These are phyloP conservation scores for Pontederia crassipes DNA, from an alignment of 176 grass and related monocot species.

Conservation along the genomic window DNA sequence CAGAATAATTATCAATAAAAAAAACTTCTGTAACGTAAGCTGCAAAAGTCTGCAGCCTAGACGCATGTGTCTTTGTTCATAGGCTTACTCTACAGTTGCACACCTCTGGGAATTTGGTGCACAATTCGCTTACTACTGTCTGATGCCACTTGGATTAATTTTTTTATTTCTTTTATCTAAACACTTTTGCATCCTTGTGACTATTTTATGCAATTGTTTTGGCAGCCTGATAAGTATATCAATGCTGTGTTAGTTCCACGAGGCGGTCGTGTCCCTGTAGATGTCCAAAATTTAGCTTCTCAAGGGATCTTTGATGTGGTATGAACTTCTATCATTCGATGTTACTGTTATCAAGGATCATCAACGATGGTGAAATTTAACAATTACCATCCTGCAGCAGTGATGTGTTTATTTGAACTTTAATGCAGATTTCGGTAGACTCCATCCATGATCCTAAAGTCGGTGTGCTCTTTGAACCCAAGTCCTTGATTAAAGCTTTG, in stretches of 20 bases:
- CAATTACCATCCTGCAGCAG: no score
- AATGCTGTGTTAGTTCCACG: constrained; percentile 80
- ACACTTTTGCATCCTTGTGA: neutral
- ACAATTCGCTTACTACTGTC: no score
- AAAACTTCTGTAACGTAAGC: no score
- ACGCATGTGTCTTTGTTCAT: no score
- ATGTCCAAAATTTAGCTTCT: constrained; percentile 52
- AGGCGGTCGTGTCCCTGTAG: constrained; percentile 61
- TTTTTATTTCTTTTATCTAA: neutral
- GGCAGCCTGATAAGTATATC: constrained; percentile 68
- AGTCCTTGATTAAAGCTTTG: constrained; percentile 58
- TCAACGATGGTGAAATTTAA: neutral
- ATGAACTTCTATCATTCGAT: constrained; percentile 16
- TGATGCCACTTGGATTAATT: no score
- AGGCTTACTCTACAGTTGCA: no score
- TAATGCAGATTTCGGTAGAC: constrained; percentile 44
- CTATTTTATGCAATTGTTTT: neutral
- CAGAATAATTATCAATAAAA: no score
- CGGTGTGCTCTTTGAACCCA: constrained; percentile 55
- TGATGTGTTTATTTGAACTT: neutral
- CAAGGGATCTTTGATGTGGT: constrained; percentile 77
- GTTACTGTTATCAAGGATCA: no score
- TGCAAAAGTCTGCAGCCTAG: no score
- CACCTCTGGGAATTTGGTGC: no score
- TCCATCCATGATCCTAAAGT: constrained; percentile 40